A percentile compares a stretch with the other conserved stretches of the same genome.
Evolutionary conservation across 73 alveolate species (phyloP).

Genomic region (Stentor roeselii): DNA sequence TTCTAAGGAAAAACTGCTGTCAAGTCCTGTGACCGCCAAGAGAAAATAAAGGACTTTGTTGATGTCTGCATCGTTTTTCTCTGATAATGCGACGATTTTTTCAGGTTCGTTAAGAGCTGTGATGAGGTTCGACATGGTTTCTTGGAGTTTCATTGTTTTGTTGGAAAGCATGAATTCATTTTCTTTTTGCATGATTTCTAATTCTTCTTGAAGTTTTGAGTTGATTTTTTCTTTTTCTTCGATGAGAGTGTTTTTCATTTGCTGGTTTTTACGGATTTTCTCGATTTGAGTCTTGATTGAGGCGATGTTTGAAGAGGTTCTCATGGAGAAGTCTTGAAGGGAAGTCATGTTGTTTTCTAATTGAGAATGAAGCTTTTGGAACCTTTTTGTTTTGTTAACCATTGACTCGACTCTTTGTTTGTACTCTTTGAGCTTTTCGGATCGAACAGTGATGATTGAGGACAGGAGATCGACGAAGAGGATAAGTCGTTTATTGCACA

Average conservation of each 20-base stretch:
- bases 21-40: not conserved
- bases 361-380: slow-evolving; percentile 3
- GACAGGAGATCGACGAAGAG: not conserved
- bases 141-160: not conserved
- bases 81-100: not conserved
- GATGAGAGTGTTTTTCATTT: not conserved
- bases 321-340: slow-evolving; percentile 7
- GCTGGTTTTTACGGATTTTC: not conserved
- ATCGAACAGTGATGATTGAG: not conserved
- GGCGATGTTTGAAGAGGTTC: not conserved
- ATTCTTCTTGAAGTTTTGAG: not conserved
- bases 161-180: not conserved
- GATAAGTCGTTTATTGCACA: slow-evolving; percentile 11
- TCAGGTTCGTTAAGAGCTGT: not conserved
- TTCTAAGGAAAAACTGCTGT: not conserved
- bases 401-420: not conserved
- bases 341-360: not conserved
- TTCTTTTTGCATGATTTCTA: slow-evolving; percentile 7
- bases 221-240: slow-evolving; percentile 19
- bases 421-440: slow-evolving; percentile 6
- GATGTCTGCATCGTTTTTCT: not conserved
- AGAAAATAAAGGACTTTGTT: not conserved
- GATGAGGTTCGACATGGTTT: not conserved
- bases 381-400: not conserved
- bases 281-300: not conserved